Evolutionary conservation across 129 eudicot species (phyloP), one percentile per base, ranked within the genome.

Genomic region (Centaurea solstitialis): DNA sequence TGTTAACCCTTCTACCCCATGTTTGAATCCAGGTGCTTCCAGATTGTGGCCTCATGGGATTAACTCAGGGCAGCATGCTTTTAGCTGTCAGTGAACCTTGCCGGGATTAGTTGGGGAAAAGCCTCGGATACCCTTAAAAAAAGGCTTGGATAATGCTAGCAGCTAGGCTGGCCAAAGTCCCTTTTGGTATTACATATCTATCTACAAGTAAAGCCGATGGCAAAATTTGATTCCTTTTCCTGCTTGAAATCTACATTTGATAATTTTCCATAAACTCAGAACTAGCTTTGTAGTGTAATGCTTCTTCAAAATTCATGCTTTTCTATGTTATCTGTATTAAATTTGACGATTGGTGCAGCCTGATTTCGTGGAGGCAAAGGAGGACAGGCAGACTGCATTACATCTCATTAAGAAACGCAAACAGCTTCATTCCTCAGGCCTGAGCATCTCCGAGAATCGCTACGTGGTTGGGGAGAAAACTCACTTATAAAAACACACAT

Each of bases 391-490:
- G 68, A 83, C 89, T 26, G 97, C 97, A 45, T 59, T 69, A 28
- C 86, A 86, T 76, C 92, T 89, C 4, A 89, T 91, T 67, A 91
- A 88, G 87, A 91, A 83, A 81, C 79, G 96, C 50, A 91, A 87
- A 80, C 92, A 84, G 75, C 91, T 91, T 71, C 96, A 91, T 43
- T 75, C 85, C 10, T 67, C 92, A 0, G 89, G 96, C 67, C 62
- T 88, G 59, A 75, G 84, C 40, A 53, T 72, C 12, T 68, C 79
- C 13, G 76, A 78, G 76, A 84, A 72, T 13, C 89, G 89, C 4
- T 88, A 26, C 66, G 75, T 67, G 3, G 96, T 91, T 59, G 87
- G 87, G 17, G 92, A 86, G 12, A 80, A 76, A 76, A 73, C 50
- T 7, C 69, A 37, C 4, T 26, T 75, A 75, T 75, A 70, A 41